Base-by-base conservation (phyloP, 1,284 basidiomycete genomes). In the Termitomyces sp. region DNA sequence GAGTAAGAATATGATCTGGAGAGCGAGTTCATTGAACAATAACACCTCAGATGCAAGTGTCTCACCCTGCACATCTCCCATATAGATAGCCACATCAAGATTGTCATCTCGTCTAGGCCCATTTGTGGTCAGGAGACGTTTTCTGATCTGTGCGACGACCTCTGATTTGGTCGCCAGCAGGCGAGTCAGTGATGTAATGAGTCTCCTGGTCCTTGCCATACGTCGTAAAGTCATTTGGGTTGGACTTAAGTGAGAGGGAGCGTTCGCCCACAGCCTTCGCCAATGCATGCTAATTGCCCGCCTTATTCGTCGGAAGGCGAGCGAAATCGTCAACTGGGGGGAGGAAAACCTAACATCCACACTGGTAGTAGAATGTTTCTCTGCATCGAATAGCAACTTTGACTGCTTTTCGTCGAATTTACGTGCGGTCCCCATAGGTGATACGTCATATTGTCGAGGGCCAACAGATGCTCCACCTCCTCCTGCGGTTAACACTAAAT, bases 51-150 rank as follows among this genome's bases (percentile, higher is more conserved):
- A 13, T 45, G 9, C 15, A 17, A 34, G 33, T 12, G 19, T 51
- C 64, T 75, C 54, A 92, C 92, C 94, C 77, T 95, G 90, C 3
- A 98, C 82, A 69, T 98, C 95, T 44, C 92, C 92, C 73, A 97
- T 83, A 68, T 98, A 94, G 15, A 94, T 90, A 5, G 82, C 86
- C 36, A 93, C 79, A 60, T 90, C 88, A n/a, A 77, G 63, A 50
- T 81, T 77, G 36, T 84, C 79, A 24, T 65, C 64, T 54, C 65
- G 67, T 19, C 65, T 71, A 12, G 60, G 60, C 15, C 70, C 68
- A 57, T 74, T 68, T 50, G 72, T 73, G 12, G 67, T 74, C 45
- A 80, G 60, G 5, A 87, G 75, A 8, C 94, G 77, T 68, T 96
- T 96, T 55, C 86, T 77, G 55, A 98, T 74, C 56, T 89, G 86